Evolutionary conservation across 495 filamentous ascomycete species (phyloP), one percentile per base, ranked within the genome.

Genomic region (Collariella sp.): DNA sequence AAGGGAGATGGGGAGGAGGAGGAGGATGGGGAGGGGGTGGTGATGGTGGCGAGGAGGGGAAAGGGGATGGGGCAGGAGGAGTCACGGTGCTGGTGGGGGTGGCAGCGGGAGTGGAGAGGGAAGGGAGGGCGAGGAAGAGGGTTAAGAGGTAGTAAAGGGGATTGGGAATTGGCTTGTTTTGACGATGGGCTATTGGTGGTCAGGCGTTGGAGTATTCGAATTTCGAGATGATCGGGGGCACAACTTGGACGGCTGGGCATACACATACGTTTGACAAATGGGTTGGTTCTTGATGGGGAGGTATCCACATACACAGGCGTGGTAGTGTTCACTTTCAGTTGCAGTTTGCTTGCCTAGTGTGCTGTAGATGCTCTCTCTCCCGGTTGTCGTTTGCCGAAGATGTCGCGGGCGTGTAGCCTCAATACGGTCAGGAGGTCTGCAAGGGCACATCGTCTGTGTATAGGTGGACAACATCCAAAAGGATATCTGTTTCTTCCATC

Each of bases 1-100:
- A 56, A 54, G 18, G 56, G 40, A 4, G 74, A 74, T 1, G 70
- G 72, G 3, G 76, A 76, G 7, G 76, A 77, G 0, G 69, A 73
- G 1, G 71, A 73, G 4, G 71, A 74, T 0, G 72, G n/a, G n/a
- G 68, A 2, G 73, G 70, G 1, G 50, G 18, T 5, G 56, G 45
- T 35, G 41, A 40, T n/a, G 54, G 29, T 43, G 15, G 62, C 22
- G 26, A 35, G 20, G 55, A 57, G 15, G 34, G 50, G 9, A 52
- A 18, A 16, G 22, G 18, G 35, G 31, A 40, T 40, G 38, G 38
- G 31, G 29, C 35, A 35, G 35, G 42, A 50, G 24, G 10, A 22
- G 13, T 15, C 19, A 39, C 15, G 38, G 19, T 34, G 29, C 16
- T 5, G 18, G 5, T 41, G 43, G 33, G 1, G n/a, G 47, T 19